Conservation (phyloP, 2,329 filamentous ascomycete genomes). For the Aspergillus neoniger region DNA sequence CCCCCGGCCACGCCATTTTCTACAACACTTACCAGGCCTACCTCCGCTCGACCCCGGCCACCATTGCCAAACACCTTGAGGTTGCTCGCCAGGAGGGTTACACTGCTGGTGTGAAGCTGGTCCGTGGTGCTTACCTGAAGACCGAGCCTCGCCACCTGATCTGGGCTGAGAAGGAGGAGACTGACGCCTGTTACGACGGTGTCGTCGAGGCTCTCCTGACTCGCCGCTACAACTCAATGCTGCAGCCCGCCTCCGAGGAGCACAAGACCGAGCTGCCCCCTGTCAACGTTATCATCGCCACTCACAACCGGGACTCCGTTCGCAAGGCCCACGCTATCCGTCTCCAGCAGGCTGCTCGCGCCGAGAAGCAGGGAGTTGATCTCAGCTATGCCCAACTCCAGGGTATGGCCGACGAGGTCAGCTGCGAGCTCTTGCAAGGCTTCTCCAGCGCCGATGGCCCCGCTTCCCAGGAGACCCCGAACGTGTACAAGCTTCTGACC, state of each 20-base stretch:
- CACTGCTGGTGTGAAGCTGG: conserved; percentile 55
- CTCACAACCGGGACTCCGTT: conserved; percentile 60
- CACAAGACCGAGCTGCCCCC: conserved; percentile 39
- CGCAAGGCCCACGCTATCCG: conserved; percentile 52
- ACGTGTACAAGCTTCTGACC: conserved; percentile 61
- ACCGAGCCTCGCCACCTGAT: conserved; percentile 50
- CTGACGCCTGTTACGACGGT: conserved; percentile 57
- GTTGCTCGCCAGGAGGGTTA: conserved; percentile 51
- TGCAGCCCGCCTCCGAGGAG: conserved; percentile 50
- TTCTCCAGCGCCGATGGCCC: conserved; percentile 31
- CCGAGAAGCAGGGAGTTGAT: conserved; percentile 45
- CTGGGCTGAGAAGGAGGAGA: conserved; percentile 51
- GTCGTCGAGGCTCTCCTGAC: conserved; percentile 57
- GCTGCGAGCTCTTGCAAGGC: conserved; percentile 57
- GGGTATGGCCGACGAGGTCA: conserved; percentile 95
- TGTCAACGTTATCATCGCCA: conserved; percentile 59
- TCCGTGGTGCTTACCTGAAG: conserved; percentile 56
- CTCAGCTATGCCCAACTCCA: conserved; percentile 77
- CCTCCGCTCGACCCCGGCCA: conserved; percentile 51
- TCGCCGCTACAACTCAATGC: conserved; percentile 59
- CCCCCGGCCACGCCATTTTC: conserved; percentile 53
- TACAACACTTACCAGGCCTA: conserved; percentile 58
- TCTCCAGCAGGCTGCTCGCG: conserved; percentile 48
- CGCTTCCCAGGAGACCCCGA: conserved; percentile 41
- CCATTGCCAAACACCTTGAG: conserved; percentile 49